Base-by-base conservation (phyloP, 2,329 filamentous ascomycete genomes). In the Penicillium glabrum region DNA sequence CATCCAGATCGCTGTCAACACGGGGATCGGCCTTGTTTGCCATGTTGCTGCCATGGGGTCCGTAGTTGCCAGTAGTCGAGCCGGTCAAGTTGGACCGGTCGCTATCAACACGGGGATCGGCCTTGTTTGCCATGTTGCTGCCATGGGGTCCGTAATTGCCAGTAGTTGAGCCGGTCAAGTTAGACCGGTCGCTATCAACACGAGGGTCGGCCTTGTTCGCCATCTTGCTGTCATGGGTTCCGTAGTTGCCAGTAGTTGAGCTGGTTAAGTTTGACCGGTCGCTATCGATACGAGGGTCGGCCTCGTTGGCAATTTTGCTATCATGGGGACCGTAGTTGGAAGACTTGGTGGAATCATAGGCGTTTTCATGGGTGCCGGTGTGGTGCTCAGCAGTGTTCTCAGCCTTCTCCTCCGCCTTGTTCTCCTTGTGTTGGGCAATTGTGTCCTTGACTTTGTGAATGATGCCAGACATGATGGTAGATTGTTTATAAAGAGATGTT, bases 391-490 rank as follows among this genome's bases (percentile, higher is more conserved):
- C 46, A 13, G 44, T 39, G 23, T 41, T 39, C 23, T 50, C 47
- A 4, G 16, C 47, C 21, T 50, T 41, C 10, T 46, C 16, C 29
- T 53, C 49, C 7, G 53, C 49, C 21, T 54, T 52, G 52, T 60
- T 31, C 33, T 58, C 53, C 50, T 54, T 48, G 59, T 62, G 61
- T 14, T 56, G 51, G 43, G 45, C 26, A 53, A 63, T 49, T 11
- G 57, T 53, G 51, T 63, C 61, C 59, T 63, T 63, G 49, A 63
- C 61, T 41, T 63, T 63, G 53, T 63, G 26, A 31, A 63, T 56
- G 46, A 63, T 55, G 51, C 44, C 45, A 27, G 61, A 63, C 61
- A 63, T 63, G 44, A 37, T 63, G 51, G 10, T 24, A 23, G 47
- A 31, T 45, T 24, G 10, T 35, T 48, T 13, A 21, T 14, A 37